Conservation (phyloP, 2,329 filamentous ascomycete genomes). For the Emmonsia crescens region DNA sequence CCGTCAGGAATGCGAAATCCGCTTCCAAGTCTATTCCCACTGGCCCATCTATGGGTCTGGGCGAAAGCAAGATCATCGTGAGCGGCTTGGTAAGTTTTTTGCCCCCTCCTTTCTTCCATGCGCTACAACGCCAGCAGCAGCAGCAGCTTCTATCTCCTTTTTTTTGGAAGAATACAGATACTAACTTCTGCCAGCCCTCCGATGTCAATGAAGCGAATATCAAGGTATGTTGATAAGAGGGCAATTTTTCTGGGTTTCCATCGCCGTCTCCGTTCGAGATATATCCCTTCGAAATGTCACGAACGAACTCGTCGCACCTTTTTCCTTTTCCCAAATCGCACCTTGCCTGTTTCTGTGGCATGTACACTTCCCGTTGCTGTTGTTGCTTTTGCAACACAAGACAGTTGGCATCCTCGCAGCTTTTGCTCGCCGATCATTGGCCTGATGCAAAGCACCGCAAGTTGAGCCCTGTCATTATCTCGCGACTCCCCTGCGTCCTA, state of each 20-base stretch:
- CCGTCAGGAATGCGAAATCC: slow-evolving; percentile 40
- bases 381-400: slow-evolving; percentile 17
- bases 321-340: slow-evolving; percentile 18
- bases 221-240: slow-evolving; percentile 99
- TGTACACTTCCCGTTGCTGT: slow-evolving; percentile 10
- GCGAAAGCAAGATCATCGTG: slow-evolving; percentile 94
- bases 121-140: not conserved
- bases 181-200: slow-evolving; percentile 62
- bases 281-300: slow-evolving; percentile 18
- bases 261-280: slow-evolving; percentile 48
- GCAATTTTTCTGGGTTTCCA: slow-evolving; percentile 56
- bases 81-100: slow-evolving; percentile 77
- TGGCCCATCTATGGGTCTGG: slow-evolving; percentile 50
- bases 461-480: slow-evolving; percentile 45
- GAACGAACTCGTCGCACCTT: slow-evolving; percentile 26
- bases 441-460: slow-evolving; percentile 29
- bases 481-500: not conserved
- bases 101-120: slow-evolving; percentile 1
- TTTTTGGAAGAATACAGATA: slow-evolving; percentile 11
- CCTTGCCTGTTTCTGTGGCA: slow-evolving; percentile 17
- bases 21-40: slow-evolving; percentile 47
- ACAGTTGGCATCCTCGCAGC: slow-evolving; percentile 26
- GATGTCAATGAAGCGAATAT: slow-evolving; percentile 96
- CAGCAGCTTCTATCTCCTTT: not conserved
- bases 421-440: slow-evolving; percentile 22